Conservation (phyloP, 2,329 filamentous ascomycete species). For the Claviceps sp. region DNA sequence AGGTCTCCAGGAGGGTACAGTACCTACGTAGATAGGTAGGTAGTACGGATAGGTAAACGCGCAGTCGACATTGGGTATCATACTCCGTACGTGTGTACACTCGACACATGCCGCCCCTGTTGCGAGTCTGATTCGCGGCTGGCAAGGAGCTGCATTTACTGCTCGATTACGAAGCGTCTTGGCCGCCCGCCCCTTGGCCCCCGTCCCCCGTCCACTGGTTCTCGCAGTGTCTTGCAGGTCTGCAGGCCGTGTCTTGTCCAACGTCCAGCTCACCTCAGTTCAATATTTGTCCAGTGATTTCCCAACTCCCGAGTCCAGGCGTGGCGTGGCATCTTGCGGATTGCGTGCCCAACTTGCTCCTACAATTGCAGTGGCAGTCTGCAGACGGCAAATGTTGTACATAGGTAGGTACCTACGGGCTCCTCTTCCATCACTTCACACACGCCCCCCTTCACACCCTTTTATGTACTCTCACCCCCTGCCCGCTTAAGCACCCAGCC, state of each 20-base stretch:
- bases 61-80: no score
- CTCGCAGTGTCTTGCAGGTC: neutral
- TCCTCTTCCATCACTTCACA: neutral
- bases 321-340: neutral
- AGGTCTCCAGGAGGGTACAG: no score
- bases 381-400: neutral
- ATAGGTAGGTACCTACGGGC: neutral
- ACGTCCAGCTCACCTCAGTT: neutral
- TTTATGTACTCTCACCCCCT: neutral
- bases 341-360: neutral
- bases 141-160: neutral
- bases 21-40: no score
- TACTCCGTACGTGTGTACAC: neutral
- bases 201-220: neutral
- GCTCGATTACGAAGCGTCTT: neutral
- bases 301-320: neutral
- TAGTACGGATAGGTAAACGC: no score
- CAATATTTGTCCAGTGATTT: neutral
- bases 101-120: neutral
- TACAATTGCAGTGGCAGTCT: neutral
- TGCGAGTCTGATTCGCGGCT: neutral
- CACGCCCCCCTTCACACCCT: neutral
- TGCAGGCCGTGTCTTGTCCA: neutral
- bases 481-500: neutral
- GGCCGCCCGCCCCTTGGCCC: neutral